Evolutionary conservation across 176 grass and related monocot genomes (phyloP).

Genomic region (Zea luxurians): DNA sequence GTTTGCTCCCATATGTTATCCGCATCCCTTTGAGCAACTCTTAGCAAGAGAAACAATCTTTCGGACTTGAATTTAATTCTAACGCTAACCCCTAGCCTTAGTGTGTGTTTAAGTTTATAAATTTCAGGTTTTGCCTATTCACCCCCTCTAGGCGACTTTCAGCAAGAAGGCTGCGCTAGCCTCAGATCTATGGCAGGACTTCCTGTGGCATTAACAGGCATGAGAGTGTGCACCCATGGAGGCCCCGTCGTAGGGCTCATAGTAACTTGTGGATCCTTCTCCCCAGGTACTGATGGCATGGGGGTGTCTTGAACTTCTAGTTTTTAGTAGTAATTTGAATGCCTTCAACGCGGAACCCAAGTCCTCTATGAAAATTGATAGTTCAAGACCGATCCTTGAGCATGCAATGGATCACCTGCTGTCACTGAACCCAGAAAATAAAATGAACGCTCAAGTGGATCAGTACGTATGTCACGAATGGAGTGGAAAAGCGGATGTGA

Average conservation of each 20-base stretch:
- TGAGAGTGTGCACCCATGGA: slow-evolving; percentile 22
- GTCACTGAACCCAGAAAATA: neutral
- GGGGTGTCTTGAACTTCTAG: neutral
- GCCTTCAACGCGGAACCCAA: neutral
- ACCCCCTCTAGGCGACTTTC: too few species aligned
- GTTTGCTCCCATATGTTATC: too few species aligned
- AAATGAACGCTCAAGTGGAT: neutral
- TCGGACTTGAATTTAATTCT: too few species aligned
- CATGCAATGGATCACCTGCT: neutral
- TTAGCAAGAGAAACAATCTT: too few species aligned
- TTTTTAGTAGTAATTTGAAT: neutral
- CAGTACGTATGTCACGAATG: neutral
- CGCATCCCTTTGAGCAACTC: too few species aligned
- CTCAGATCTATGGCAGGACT: slow-evolving; percentile 34
- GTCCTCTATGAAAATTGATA: neutral
- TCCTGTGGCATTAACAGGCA: neutral
- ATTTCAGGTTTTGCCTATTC: too few species aligned
- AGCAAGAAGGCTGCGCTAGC: slow-evolving; percentile 41
- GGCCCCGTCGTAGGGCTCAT: slow-evolving; percentile 2
- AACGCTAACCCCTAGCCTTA: too few species aligned
- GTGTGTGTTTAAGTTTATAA: too few species aligned
- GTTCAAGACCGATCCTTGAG: neutral
- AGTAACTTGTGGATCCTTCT: slow-evolving; percentile 29
- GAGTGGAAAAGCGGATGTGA: neutral
- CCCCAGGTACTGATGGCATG: neutral